Base-by-base conservation (phyloP, 2,329 filamentous ascomycete genomes). In the Rasamsonia emersonii region DNA sequence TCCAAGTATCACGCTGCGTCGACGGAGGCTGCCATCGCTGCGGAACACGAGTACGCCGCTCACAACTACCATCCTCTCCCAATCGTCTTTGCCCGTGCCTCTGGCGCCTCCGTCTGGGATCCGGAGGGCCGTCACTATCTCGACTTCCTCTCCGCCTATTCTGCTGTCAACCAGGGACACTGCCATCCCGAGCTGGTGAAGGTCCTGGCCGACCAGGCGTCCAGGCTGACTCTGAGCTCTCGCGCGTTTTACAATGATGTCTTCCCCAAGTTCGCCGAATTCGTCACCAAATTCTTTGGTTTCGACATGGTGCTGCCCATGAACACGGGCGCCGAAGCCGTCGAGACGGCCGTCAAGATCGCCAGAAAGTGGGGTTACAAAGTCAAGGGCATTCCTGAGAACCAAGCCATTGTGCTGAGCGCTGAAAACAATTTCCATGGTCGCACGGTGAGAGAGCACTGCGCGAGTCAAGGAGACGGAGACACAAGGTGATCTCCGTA, bases 11-110 rank as follows among this genome's bases (percentile, higher is more conserved):
- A 95, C 65, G 73, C 86, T 34, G 59, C 82, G 13, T 86, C 89
- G 16, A 88, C 86, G 25, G 67, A 78, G 36, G 70, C 73, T 47
- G 89, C 91, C 49, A 93, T 95, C 58, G 66, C 77, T 32, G 67
- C 78, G 32, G 91, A 98, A 67, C 71, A 84, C 52, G 70, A 83
- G 56, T 89, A 76, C 60, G 91, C 91, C 30, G 91, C 91, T 29
- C 91, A 98, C 75, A 98, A 98, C 71, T 98, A 98, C 71, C 88
- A 96, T 63, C 91, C 91, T 10, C 75, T 98, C 2, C 91, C 91
- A 24, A 79, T 98, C 38, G 91, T 94, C 54, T 95, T 96, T 61
- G 73, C 89, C 35, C 77, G 78, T 44, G 91, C 86, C 24, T 74
- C 79, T 49, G 91, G 89, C 29, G 81, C 82, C 53, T 79, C 82